phyloP scores from a whole-genome alignment of 2,329 filamentous ascomycete species.

The Cladobotryum protrusum region DNA sequence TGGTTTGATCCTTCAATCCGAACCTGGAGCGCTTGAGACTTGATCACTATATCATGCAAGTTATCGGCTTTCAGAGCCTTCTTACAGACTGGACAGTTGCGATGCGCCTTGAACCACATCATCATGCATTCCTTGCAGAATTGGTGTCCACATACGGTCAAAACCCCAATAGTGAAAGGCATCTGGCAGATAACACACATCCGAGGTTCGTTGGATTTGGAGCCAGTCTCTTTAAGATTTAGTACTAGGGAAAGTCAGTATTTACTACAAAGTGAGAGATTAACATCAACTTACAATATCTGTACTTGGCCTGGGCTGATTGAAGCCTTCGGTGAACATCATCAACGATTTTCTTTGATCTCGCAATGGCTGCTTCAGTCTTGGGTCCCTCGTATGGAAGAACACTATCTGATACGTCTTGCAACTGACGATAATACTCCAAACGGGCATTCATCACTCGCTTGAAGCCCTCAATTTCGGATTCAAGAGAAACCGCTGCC shows the following conservation, averaged over 20 bases:
- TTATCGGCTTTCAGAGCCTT: constrained; percentile 56
- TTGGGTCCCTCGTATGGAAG: constrained; percentile 62
- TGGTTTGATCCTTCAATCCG: constrained; percentile 32
- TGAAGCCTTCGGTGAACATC: constrained; percentile 53
- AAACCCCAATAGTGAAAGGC: constrained; percentile 67
- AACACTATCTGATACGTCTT: constrained; percentile 85
- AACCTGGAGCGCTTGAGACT: constrained; percentile 65
- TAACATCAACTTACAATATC: constrained; percentile 53
- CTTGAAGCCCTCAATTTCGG: constrained; percentile 71
- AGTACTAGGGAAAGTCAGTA: constrained; percentile 34
- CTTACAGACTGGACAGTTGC: constrained; percentile 83
- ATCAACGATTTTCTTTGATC: constrained; percentile 28
- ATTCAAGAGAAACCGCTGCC: constrained; percentile 44
- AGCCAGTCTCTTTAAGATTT: constrained; percentile 51
- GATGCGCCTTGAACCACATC: constrained; percentile 68
- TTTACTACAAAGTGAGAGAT: neutral
- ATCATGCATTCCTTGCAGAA: constrained; percentile 86
- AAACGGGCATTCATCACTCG: constrained; percentile 76
- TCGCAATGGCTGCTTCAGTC: constrained; percentile 42
- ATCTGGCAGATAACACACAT: constrained; percentile 84
- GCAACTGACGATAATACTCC: constrained; percentile 86
- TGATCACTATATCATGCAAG: constrained; percentile 80
- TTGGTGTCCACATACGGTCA: constrained; percentile 85
- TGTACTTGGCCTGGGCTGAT: constrained; percentile 62
- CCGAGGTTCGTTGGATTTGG: constrained; percentile 56